Conservation (phyloP, 176 grass and related monocot genomes). For the Carex pumila region DNA sequence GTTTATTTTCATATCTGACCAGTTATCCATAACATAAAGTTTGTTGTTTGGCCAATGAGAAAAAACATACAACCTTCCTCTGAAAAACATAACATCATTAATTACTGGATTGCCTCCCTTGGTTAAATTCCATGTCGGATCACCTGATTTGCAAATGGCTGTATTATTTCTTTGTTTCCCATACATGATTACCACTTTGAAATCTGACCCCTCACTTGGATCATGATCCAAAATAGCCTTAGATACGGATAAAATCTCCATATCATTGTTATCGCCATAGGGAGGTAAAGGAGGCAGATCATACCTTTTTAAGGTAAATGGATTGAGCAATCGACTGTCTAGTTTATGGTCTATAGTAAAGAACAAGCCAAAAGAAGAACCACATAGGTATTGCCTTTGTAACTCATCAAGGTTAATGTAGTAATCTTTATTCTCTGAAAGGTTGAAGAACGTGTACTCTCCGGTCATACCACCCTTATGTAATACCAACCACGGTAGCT, state of each 20-base stretch:
- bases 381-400: too few relatives aligned
- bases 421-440: too few relatives aligned
- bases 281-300: conserved; percentile 6
- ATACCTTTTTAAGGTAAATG: neutral
- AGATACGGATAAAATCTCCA: neutral
- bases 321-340: too few relatives aligned
- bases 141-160: neutral
- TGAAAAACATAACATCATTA: neutral
- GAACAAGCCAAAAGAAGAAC: too few relatives aligned
- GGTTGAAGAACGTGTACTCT: too few relatives aligned
- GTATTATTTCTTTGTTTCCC: neutral
- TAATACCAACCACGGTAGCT: too few relatives aligned
- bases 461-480: too few relatives aligned
- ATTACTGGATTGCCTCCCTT: neutral
- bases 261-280: neutral
- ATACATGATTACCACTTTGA: neutral
- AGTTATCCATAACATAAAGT: too few relatives aligned
- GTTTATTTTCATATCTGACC: too few relatives aligned
- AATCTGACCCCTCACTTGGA: conserved; percentile 3
- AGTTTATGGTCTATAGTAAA: too few relatives aligned
- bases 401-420: too few relatives aligned
- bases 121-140: neutral
- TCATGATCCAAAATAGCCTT: conserved; percentile 8
- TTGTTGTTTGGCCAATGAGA: neutral
- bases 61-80: neutral